Percentiles rank a stretch among this genome's conserved stretches.
Evolutionary conservation across 2,329 filamentous ascomycete species (phyloP).

Genomic region (Trichophyton mentagrophytes): DNA sequence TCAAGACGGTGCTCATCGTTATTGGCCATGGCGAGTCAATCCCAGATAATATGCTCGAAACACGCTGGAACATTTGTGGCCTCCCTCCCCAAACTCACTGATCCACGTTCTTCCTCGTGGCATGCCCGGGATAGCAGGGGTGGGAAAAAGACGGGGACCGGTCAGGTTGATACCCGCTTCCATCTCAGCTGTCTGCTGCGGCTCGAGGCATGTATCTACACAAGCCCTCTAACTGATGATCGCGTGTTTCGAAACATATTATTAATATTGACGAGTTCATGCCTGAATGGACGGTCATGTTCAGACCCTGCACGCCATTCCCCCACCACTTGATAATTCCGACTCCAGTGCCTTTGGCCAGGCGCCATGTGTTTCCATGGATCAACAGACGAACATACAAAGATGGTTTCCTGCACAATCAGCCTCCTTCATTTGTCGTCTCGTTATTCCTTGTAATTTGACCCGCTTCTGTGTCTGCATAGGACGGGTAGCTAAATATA

Average conservation of each 20-base stretch:
- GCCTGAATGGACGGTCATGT: not conserved
- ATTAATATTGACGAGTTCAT: not conserved
- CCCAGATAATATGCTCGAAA: not conserved
- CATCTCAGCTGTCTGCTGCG: not conserved
- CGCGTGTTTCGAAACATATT: not conserved
- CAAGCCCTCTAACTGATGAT: not conserved
- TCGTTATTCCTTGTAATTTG: not conserved
- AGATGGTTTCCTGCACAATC: not conserved
- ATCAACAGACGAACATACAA: not conserved
- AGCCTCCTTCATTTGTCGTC: not conserved
- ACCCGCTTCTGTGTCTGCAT: not conserved
- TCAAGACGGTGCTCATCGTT: not conserved
- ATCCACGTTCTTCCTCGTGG: not conserved
- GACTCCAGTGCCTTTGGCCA: not conserved
- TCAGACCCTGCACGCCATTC: not conserved
- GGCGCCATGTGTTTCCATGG: not conserved
- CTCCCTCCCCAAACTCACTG: not conserved
- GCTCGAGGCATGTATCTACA: too few relatives aligned
- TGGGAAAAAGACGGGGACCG: not conserved
- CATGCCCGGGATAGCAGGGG: not conserved
- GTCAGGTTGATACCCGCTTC: not conserved
- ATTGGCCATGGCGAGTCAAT: not conserved
- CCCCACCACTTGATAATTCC: too few relatives aligned
- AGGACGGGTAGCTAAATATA: not conserved
- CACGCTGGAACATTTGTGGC: not conserved